Evolutionary conservation across 345 rosid genomes (phyloP), one percentile per base, ranked within the genome.

Genomic region (Firmiana major): DNA sequence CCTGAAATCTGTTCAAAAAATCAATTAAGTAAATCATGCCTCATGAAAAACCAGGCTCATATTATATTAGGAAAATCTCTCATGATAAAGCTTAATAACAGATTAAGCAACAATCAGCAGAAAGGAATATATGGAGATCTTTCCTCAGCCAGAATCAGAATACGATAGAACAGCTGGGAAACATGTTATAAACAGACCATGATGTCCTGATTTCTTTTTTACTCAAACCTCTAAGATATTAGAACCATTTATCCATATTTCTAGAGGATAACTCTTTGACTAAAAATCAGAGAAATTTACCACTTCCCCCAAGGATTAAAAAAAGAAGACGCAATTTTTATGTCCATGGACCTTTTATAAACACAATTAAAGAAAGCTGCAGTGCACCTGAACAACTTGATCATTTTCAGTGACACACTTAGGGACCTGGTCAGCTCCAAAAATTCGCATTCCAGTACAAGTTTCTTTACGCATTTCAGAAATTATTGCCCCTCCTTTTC

Each of bases 381-480:
- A 26, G 51, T 79, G 26, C 76, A 93, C 98, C 97, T 94, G 97
- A 49, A 93, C 95, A 75, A 94, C 90, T 87, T 88, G 91, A 83
- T 93, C 97, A 73, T 82, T 86, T 84, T 85, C 91, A 31, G 81
- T 71, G 28, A 84, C 85, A 78, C 95, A 94, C 82, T 89, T 93
- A 24, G 94, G 92, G 72, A 84, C 81, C 86, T 85, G 90, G 78
- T 88, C 92, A 69, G 58, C 81, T 49, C 75, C 83, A 36, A 90
- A 22, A 80, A 94, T 81, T 79, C 86, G 79, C 64, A 94, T 88
- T 75, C 76, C 31, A 54, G 97, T 73, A 70, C 97, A 87, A 75
- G 97, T 91, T 45, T 48, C 78, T 77, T 79, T 90, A 81, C 98
- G 91, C 86, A 93, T 91, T 81, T 91, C 97, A 28, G 97, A 88